These are phyloP conservation scores for Fusarium siculi DNA, from an alignment of 2,329 filamentous ascomycete genomes.

Conservation along the genomic window DNA sequence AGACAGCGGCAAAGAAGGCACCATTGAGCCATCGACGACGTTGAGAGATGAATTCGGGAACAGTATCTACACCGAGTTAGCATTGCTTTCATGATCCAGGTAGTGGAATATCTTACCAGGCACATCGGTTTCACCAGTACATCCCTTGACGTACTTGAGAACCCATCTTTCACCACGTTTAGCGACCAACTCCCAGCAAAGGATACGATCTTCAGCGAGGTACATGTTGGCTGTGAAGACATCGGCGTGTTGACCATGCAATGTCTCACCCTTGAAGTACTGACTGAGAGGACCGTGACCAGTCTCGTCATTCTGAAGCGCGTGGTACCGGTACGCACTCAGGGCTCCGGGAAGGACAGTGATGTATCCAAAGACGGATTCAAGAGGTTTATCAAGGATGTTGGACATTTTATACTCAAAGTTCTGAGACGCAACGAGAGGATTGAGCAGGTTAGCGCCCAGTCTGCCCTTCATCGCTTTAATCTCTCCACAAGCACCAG, in stretches of 20 bases:
- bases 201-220: conserved; percentile 86
- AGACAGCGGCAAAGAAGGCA: conserved; percentile 98
- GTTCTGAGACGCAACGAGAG: conserved; percentile 95
- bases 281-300: conserved; percentile 95
- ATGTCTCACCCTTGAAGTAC: conserved; percentile 98
- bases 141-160: conserved; percentile 96
- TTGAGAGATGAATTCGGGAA: conserved; percentile 97
- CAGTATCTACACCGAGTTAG: conserved; percentile 71
- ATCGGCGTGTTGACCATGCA: conserved; percentile 95
- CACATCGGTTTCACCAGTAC: conserved; percentile 97
- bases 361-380: conserved; percentile 98
- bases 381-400: conserved; percentile 95
- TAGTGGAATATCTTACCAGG: conserved; percentile 72
- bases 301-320: conserved; percentile 94
- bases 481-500: conserved; percentile 96
- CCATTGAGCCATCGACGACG: conserved; percentile 97
- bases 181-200: conserved; percentile 95
- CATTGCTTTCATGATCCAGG: not conserved
- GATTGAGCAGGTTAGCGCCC: conserved; percentile 87
- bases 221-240: conserved; percentile 99
- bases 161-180: conserved; percentile 97
- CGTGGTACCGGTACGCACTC: conserved; percentile 95
- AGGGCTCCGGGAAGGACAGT: conserved; percentile 95
- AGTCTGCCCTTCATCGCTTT: conserved; percentile 93
- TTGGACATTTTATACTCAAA: conserved; percentile 99